phyloP scores from a whole-genome alignment of 1,284 basidiomycete genomes.

The Tetrapyrgos nigripes region DNA sequence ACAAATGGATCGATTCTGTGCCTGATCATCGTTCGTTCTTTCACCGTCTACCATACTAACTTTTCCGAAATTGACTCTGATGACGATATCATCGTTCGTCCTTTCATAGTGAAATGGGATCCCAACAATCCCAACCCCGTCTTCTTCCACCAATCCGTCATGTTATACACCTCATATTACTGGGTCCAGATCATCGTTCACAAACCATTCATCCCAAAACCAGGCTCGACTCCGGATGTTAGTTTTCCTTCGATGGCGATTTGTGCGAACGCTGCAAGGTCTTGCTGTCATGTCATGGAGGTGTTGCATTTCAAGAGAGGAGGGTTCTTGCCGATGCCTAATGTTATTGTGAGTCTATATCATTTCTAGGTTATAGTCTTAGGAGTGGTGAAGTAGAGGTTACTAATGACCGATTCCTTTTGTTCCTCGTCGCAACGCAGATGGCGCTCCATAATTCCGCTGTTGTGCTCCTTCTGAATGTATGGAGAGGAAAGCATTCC shows the following conservation, averaged over 20 bases:
- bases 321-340: not conserved
- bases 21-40: constrained; percentile 44
- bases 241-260: constrained; percentile 35
- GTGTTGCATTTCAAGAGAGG: not conserved
- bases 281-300: constrained; percentile 57
- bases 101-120: constrained; percentile 13
- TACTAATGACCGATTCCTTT: too few species aligned
- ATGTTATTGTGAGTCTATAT: not conserved
- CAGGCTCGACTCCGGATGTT: constrained; percentile 32
- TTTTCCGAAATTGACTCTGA: not conserved
- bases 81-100: too few species aligned
- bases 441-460: constrained; percentile 34
- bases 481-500: constrained; percentile 69
- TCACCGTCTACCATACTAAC: constrained; percentile 7
- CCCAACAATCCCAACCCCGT: not conserved
- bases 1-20: constrained; percentile 55
- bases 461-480: constrained; percentile 73
- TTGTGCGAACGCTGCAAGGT: constrained; percentile 46
- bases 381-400: too few species aligned
- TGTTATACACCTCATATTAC: constrained; percentile 13
- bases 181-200: constrained; percentile 61
- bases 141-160: constrained; percentile 11
- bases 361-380: not conserved
- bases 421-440: constrained; percentile 24
- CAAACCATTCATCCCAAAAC: constrained; percentile 56